Percentiles rank a stretch among this genome's conserved stretches.
These are phyloP conservation scores for Phytophthora pini DNA, from an alignment of 352 stramenopile species.

Conservation along the genomic window DNA sequence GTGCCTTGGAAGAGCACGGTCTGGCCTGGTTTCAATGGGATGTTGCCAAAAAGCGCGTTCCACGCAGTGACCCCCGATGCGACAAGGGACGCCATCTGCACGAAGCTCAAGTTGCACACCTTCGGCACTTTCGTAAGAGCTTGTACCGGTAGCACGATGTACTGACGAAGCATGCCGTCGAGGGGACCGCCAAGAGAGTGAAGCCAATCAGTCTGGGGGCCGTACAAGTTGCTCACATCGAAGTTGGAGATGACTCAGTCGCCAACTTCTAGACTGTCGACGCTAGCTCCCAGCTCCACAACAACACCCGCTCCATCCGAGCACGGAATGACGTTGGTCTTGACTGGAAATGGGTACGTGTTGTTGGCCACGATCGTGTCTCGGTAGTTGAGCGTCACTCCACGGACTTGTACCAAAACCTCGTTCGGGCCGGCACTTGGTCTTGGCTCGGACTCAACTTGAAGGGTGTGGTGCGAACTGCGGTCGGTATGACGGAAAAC, in stretches of 20 bases:
- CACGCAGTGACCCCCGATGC: conserved; percentile 6
- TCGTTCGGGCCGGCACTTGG: conserved; percentile 4
- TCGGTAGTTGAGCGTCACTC: conserved; percentile 10
- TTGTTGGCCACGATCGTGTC: conserved; percentile 12
- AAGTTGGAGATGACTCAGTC: conserved; percentile 13
- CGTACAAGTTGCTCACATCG: conserved; percentile 7
- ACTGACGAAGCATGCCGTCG: conserved; percentile 1
- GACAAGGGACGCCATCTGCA: conserved; percentile 11
- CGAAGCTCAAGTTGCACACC: conserved; percentile 2
- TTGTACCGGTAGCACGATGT: conserved; percentile 1
- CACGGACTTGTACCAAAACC: background rate
- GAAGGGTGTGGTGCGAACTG: conserved; percentile 20
- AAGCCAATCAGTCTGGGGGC: background rate
- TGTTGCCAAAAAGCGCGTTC: conserved; percentile 5
- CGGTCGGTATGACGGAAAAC: background rate
- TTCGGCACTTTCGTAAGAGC: conserved; percentile 6
- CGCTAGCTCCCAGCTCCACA: background rate
- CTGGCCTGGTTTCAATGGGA: conserved; percentile 5
- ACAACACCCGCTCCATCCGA: background rate
- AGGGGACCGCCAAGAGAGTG: conserved; percentile 8
- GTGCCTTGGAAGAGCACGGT: conserved; percentile 11
- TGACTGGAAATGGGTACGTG: conserved; percentile 10
- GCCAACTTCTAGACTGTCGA: conserved; percentile 7
- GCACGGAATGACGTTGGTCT: conserved; percentile 5
- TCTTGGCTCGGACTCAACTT: conserved; percentile 5